Evolutionary conservation across 2,329 filamentous ascomycete species (phyloP), one percentile per base, ranked within the genome.

Genomic region (Saccharata proteae): DNA sequence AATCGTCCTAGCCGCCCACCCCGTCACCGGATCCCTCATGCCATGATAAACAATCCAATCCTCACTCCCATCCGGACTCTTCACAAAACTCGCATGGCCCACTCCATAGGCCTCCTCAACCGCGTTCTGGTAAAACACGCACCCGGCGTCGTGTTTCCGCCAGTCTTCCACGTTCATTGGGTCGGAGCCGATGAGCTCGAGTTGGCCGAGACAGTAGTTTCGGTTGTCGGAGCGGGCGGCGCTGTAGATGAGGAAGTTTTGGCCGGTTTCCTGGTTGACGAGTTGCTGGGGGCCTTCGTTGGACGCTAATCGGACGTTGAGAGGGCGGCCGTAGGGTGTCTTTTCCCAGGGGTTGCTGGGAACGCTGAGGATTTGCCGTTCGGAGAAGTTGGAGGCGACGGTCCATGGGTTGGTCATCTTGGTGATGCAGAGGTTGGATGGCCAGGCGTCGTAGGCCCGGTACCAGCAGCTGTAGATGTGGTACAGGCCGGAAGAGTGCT

Each of bases 11-110:
- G 59, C 62, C 16, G 40, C 43, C 64, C 62, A 66, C 1, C 64
- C 60, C 28, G 55, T 58, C 16, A 50, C 51, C n/a, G 61, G 60
- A 41, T 66, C 55, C 19, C 44, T 38, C 62, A 67, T 67, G 7
- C 63, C 65, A 43, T 67, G 64, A 43, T 68, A 69, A n/a, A 67
- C 58, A 29, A 69, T 62, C 61, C 61, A 69, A 33, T 62, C 50
- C 44, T 68, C 59, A 1, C 29, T 55, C 0, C 56, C 60, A 41
- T 67, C 63, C 0, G 61, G 62, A 34, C 57, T 62, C 33, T 56
- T 64, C 5, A 56, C 59, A 37, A 66, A 69, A 38, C 61, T 65
- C 12, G 64, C 64, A 39, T 67, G 64, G 0, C 65, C 64, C 4
- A 67, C 63, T 1, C 63, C 64, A 39, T 62, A 67, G 1, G 59